Evolutionary conservation across 352 stramenopile genomes (phyloP), one percentile per base, ranked within the genome.

Genomic region (Saprolegnia parasitica): DNA sequence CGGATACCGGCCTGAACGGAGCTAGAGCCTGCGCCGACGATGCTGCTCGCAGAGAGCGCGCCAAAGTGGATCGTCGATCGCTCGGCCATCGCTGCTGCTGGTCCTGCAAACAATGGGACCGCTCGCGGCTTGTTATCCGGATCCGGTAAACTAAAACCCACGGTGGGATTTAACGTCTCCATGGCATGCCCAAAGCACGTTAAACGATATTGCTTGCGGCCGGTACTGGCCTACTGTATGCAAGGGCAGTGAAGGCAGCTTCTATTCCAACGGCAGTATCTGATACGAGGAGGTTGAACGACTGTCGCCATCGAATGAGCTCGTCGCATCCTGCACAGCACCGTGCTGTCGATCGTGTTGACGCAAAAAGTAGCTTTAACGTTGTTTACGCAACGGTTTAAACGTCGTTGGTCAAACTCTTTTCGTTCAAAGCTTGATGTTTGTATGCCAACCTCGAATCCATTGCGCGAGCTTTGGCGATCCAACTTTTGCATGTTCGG

Each of bases 51-150:
- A 35, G 73, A 71, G 71, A 95, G 90, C 66, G 84, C 73, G 50
- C 86, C 86, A 72, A 89, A 95, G 83, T 86, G 91, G 75, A 95
- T 95, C 73, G 78, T 80, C 74, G 85, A 83, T 47, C 84, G 86
- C 73, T 92, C 83, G 57, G 71, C 68, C 83, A 92, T 91, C 24
- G 45, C 26, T 63, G n/a, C 13, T 54, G 10, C 11, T 65, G 57
- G 40, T 54, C 39, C 26, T 24, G 21, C 42, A 49, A 49, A 35
- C 24, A 55, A 60, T 60, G 52, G 52, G 52, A 60, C 52, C 42
- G 11, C 42, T 49, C 42, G 42, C 42, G 20, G n/a, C 20, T 15
- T n/a, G 13, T 16, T 60, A 60, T 42, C 35, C 52, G 24, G 24
- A 60, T 60, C 29, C 29, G 29, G 2, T 55, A 55, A 55, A 5